Evolutionary conservation across 2,329 filamentous ascomycete species (phyloP), one percentile per base, ranked within the genome.

Genomic region (Neonectria neomacrospora): DNA sequence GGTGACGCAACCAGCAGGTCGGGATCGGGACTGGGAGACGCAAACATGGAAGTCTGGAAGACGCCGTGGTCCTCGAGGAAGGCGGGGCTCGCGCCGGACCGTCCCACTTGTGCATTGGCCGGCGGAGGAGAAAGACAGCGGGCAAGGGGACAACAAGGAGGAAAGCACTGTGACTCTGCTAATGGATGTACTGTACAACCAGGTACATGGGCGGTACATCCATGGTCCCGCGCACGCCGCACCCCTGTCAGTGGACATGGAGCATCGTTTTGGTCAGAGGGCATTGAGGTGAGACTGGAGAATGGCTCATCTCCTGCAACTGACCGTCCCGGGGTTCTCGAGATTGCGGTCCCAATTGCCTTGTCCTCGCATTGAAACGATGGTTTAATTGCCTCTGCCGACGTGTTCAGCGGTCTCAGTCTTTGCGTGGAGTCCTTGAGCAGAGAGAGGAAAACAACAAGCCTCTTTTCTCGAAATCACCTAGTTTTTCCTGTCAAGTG

Each of bases 21-120:
- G 56, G 56, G 53, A 63, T 50, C 60, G 57, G 52, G 39, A 60
- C 12, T 37, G 30, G 37, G 47, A 59, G 22, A 51, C 52, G 9
- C 44, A 59, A 41, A 54, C 34, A 56, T 61, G 30, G 47, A 59
- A 34, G 37, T 20, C 7, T 41, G 37, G 37, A 66, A 69, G 66
- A 45, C 45, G 45, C 53, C 32, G 48, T 20, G 30, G 39, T 42
- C 12, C 30, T 47, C 34, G 16, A 58, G 34, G 30, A 53, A 16
- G 54, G 16, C 22, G 47, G 47, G 45, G 58, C 55, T 62, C 59
- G 61, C 57, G 30, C 58, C 64, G 65, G 57, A 63, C 67, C 63
- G 65, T 63, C 69, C 63, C 64, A 71, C 65, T 65, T 67, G 64
- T 63, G 37, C 37, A 18, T 65, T 56, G 18, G 16, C n/a, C 39